A percentile compares a stretch with the other conserved stretches of the same genome.
These are phyloP conservation scores for Stachybotrys elegans DNA, from an alignment of 2,329 filamentous ascomycete species.

Conservation along the genomic window DNA sequence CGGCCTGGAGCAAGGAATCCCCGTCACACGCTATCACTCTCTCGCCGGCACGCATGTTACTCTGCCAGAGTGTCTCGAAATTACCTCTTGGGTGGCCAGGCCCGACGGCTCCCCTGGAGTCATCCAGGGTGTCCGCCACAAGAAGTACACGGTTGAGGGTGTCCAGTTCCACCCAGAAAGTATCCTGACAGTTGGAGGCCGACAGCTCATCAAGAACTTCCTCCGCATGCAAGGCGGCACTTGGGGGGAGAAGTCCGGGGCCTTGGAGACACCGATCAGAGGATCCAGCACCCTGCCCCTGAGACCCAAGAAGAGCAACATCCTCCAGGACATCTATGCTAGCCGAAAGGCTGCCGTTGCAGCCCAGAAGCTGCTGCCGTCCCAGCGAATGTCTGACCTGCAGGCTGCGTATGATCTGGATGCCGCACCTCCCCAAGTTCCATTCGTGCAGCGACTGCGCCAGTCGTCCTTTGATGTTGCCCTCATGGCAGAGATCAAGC, in stretches of 20 bases:
- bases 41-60: slow-evolving; percentile 87
- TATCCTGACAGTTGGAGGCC: slow-evolving; percentile 85
- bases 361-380: slow-evolving; percentile 79
- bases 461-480: slow-evolving; percentile 85
- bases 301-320: slow-evolving; percentile 66
- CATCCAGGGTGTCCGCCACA: slow-evolving; percentile 96
- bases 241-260: slow-evolving; percentile 60
- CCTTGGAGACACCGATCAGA: no score
- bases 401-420: slow-evolving; percentile 83
- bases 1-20: slow-evolving; percentile 71
- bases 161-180: slow-evolving; percentile 98
- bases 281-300: no score
- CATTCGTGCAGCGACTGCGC: slow-evolving; percentile 72
- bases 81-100: slow-evolving; percentile 82
- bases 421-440: slow-evolving; percentile 76
- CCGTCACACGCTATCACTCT: slow-evolving; percentile 94
- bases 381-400: slow-evolving; percentile 75
- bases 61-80: slow-evolving; percentile 77
- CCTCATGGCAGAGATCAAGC: slow-evolving; percentile 95
- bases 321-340: slow-evolving; percentile 85
- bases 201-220: slow-evolving; percentile 90
- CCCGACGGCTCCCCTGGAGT: slow-evolving; percentile 75
- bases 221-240: slow-evolving; percentile 82
- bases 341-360: slow-evolving; percentile 72
- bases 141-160: slow-evolving; percentile 84